These are phyloP conservation scores for Colletotrichum eremochloae DNA, from an alignment of 2,329 filamentous ascomycete genomes.

Conservation along the genomic window DNA sequence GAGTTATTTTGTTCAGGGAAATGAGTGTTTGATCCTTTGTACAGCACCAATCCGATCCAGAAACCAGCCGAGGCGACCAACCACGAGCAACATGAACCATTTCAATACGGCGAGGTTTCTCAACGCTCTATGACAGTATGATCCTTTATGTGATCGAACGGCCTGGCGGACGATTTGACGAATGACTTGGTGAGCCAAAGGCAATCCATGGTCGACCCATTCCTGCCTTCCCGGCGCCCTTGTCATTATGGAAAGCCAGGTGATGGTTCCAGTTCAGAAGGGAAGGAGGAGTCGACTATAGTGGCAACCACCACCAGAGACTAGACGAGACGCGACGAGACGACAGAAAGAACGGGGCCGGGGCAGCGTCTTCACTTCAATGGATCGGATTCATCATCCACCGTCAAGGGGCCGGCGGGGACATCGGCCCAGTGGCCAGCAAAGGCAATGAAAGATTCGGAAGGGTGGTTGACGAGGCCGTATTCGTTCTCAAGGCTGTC, in stretches of 20 bases:
- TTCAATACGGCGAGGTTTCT: background rate
- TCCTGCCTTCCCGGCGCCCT: background rate
- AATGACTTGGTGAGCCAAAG: background rate
- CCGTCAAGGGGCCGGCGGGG: background rate
- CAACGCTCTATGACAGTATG: background rate
- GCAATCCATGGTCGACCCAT: background rate
- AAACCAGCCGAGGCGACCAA: background rate
- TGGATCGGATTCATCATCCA: constrained; percentile 8
- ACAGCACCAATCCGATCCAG: background rate
- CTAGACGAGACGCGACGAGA: background rate
- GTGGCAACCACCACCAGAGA: too few species aligned
- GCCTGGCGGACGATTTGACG: background rate
- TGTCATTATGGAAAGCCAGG: background rate
- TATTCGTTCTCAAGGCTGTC: constrained; percentile 23
- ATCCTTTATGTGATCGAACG: background rate
- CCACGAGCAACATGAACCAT: constrained; percentile 1
- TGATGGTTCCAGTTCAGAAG: background rate
- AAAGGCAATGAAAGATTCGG: constrained; percentile 23
- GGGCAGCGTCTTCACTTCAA: background rate
- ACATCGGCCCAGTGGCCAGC: constrained; percentile 37
- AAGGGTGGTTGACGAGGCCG: constrained; percentile 32
- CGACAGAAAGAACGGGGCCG: background rate
- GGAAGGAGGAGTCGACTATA: background rate
- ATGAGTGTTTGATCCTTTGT: constrained; percentile 14
- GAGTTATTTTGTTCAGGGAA: constrained; percentile 4